phyloP scores from a whole-genome alignment of 257 asterid genomes.

The Nicotiana noctiflora region DNA sequence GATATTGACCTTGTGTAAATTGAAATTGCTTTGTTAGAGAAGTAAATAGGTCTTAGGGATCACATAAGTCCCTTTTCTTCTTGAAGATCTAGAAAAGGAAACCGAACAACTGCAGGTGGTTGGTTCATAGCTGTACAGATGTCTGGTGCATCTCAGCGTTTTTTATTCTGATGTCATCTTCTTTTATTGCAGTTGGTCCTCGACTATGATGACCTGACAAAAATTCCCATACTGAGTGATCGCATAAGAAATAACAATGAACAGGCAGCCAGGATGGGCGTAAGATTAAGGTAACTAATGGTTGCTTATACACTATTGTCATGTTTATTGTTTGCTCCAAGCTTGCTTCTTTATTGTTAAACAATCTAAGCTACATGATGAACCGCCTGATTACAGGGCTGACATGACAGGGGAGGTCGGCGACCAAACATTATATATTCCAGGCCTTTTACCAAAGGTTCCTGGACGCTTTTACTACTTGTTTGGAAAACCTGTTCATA shows the following conservation, averaged over 20 bases:
- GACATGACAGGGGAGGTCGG: conserved; percentile 69
- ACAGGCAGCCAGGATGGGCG: conserved; percentile 15
- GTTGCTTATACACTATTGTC: background rate
- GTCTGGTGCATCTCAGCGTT: background rate
- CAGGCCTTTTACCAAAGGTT: conserved; percentile 71
- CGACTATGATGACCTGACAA: conserved; percentile 69
- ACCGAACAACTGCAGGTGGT: too few species aligned
- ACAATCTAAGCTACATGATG: background rate
- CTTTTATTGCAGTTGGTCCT: conserved; percentile 50
- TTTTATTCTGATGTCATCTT: background rate
- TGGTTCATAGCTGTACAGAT: too few species aligned
- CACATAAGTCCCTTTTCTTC: too few species aligned
- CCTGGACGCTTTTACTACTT: conserved; percentile 83
- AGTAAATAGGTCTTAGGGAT: too few species aligned
- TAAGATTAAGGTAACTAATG: conserved; percentile 34
- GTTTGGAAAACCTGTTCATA: conserved; percentile 79
- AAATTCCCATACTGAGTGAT: conserved; percentile 58
- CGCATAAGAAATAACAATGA: conserved; percentile 36
- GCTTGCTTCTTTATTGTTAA: background rate
- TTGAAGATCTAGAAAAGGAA: too few species aligned
- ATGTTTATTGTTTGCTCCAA: background rate
- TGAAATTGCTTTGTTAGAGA: too few species aligned
- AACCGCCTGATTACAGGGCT: too few species aligned
- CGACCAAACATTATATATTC: conserved; percentile 45
- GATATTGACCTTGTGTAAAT: too few species aligned